Conservation (phyloP, 352 stramenopile genomes). For the Peronospora destructor region DNA sequence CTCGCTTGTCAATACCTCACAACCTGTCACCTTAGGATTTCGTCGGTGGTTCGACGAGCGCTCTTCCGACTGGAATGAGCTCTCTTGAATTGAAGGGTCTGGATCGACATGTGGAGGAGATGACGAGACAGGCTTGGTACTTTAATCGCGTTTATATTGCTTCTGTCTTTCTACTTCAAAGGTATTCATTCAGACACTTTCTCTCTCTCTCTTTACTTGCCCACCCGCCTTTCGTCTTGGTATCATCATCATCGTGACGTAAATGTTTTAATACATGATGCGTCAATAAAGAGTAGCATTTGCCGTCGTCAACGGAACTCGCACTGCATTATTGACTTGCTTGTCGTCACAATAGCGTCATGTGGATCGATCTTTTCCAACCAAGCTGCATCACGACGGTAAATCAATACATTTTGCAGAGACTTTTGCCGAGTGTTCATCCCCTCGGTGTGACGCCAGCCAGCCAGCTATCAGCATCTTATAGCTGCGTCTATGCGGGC, state of each 20-base stretch:
- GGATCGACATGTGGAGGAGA: not conserved
- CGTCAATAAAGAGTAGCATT: not conserved
- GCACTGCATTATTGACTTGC: not conserved
- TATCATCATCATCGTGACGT: not conserved
- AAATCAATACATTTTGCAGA: not conserved
- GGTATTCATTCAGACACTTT: not conserved
- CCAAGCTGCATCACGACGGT: not conserved
- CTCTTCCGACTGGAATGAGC: slow-evolving; percentile 9
- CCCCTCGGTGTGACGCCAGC: not conserved
- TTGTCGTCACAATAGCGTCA: not conserved
- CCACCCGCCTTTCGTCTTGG: not conserved
- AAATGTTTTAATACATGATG: not conserved
- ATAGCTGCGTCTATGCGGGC: not conserved
- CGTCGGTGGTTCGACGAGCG: slow-evolving; percentile 32
- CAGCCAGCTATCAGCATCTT: not conserved
- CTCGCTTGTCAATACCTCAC: slow-evolving; percentile 23
- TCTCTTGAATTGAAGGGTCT: slow-evolving; percentile 2
- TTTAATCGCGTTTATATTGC: not conserved
- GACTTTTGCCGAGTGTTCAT: slow-evolving; percentile 1
- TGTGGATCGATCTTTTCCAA: not conserved
- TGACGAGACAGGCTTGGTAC: not conserved
- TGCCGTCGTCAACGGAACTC: not conserved
- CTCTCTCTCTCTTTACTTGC: not conserved
- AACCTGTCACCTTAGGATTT: slow-evolving; percentile 37
- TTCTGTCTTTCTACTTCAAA: not conserved